These are phyloP conservation scores for Naganishia friedmannii DNA, from an alignment of 768 basidiomycete genomes.

Conservation along the genomic window DNA sequence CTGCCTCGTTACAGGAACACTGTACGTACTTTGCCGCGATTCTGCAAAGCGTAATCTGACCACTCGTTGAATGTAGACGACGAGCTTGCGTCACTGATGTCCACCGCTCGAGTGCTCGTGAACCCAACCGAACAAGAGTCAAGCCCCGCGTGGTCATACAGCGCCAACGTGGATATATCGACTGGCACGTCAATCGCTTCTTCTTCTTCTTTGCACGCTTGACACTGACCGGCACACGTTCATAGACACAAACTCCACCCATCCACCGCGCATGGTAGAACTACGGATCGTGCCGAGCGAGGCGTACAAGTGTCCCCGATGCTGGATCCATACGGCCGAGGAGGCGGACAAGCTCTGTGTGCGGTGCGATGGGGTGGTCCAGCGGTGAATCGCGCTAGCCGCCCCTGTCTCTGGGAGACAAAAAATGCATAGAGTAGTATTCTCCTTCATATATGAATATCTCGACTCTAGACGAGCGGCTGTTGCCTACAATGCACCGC, in stretches of 20 bases:
- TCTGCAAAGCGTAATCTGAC: not conserved
- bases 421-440: too few species aligned
- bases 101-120: constrained; percentile 37
- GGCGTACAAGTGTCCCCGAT: constrained; percentile 76
- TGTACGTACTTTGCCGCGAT: not conserved
- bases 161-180: constrained; percentile 44
- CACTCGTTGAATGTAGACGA: not conserved
- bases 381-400: not conserved
- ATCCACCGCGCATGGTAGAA: not conserved
- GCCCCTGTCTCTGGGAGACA: too few species aligned
- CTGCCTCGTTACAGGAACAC: constrained; percentile 23
- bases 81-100: constrained; percentile 5
- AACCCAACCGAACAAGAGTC: constrained; percentile 1
- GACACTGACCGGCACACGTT: not conserved
- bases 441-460: not conserved
- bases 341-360: constrained; percentile 61
- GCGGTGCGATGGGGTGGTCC: constrained; percentile 59
- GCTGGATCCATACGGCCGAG: constrained; percentile 73
- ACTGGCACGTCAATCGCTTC: constrained; percentile 41
- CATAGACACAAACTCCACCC: not conserved
- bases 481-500: too few species aligned
- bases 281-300: constrained; percentile 57
- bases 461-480: not conserved
- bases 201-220: constrained; percentile 53
- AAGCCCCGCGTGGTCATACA: constrained; percentile 38